Evolutionary conservation across 768 basidiomycete genomes (phyloP), one percentile per base, ranked within the genome.

Genomic region (Boletus rex-veris): DNA sequence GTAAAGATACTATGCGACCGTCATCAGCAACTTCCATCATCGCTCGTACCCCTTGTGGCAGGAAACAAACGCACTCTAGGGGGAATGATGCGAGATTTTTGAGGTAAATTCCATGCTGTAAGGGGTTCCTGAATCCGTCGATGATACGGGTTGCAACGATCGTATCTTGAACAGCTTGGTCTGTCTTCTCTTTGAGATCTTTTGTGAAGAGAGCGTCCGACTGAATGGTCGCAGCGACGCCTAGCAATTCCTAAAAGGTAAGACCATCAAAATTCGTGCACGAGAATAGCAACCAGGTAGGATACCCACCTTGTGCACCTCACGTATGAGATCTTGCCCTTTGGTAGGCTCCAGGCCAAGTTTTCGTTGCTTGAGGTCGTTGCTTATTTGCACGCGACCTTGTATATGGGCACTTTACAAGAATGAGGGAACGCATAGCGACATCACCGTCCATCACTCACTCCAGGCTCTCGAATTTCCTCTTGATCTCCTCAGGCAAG

Each of bases 11-110:
- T 90, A 28, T 6, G 12, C 12, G 2, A 16, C 30, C 5, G 15
- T 37, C 39, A 43, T 61, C 36, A 54, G 19, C n/a, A 12, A 26
- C 18, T 45, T 31, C 9, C 2, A 11, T 37, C 6, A 14, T 36
- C 5, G 18, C n/a, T n/a, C 3, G 7, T 7, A 14, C 7, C 44
- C 39, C n/a, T 21, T 7, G 33, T 16, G 52, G 12, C 16, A 1
- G 35, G 41, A 38, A 18, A 5, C 18, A 36, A 59, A 75, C 84
- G 44, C 59, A 91, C 88, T 91, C 90, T 10, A 90, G 73, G 21
- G 90, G 90, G 70, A 92, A 93, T n/a, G 75, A 77, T 3, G 90
- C 86, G 54, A 90, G 82, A 46, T 86, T 86, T 64, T 88, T 90
- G 47, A 91, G 73, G 69, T 88, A 83, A 21, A 77, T 77, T 19